Evolutionary conservation across 75 land plant genomes (phyloP), one percentile per base, ranked within the genome.

Genomic region (Pinus albicaulis): DNA sequence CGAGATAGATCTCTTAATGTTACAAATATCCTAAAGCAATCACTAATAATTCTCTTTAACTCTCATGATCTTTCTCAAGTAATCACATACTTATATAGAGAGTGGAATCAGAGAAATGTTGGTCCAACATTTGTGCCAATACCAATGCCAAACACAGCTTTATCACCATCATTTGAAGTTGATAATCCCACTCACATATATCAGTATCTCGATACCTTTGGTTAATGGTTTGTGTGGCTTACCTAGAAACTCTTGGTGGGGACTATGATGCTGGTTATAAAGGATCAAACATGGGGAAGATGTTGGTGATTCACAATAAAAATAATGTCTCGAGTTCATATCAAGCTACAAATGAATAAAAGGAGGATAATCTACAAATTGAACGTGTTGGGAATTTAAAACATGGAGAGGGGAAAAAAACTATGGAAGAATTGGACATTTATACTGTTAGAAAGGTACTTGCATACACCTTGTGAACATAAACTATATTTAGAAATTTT

Each of bases 261-360:
- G 99, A 96, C 77, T 98, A 94, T 86, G 99, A 96, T 74, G 87
- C 82, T 74, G 98, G 98, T 5, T 96, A 94, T 80, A 98, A 96
- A 80, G 99, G 99, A 56, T 85, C 92, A 59, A 96, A 91, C 72
- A 66, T 94, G 19, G 98, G 92, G 80, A 84, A 86, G 52, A 84
- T 52, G 71, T 85, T 92, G 58, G 89, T 88, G 13, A 73, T 94
- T 56, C 77, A 59, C 31, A 78, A 80, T 55, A 89, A 79, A 24
- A 88, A 90, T 72, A 98, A 98, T n/a, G 93, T 89, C 22, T 82
- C 83, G 14, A 71, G 86, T 20, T 69, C 89, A 1, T 87, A 89
- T 56, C 97, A 96, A 75, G 53, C 90, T 34, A 89, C 91, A 11
- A 96, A 96, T 80, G 98, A 94, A 70, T 94, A 96, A 85, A 96